Evolutionary conservation across 2,329 filamentous ascomycete genomes (phyloP).

Genomic region (Colletotrichum plurivorum): DNA sequence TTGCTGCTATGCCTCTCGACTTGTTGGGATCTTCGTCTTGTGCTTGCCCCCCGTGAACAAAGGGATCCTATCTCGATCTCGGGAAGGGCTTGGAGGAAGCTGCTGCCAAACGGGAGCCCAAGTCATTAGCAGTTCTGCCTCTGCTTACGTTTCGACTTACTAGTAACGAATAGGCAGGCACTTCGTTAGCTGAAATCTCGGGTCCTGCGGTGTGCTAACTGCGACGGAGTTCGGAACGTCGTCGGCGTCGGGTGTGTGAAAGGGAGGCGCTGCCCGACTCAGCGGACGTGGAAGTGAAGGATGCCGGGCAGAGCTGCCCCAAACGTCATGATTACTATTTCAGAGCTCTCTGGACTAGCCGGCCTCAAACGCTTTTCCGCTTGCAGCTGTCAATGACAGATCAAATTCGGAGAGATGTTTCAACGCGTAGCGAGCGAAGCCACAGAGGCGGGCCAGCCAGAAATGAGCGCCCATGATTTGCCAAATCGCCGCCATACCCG

Average conservation of each 20-base stretch:
- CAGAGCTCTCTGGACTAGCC: not conserved
- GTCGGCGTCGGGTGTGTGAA: not conserved
- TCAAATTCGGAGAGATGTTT: not conserved
- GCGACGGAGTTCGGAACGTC: not conserved
- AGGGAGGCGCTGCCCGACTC: not conserved
- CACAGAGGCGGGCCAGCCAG: not conserved
- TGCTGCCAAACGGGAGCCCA: not conserved
- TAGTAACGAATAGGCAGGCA: not conserved
- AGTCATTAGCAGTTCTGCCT: not conserved
- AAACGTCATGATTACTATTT: constrained; percentile 23
- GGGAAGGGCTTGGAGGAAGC: not conserved
- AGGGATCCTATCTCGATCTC: not conserved
- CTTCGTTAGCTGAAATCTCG: not conserved
- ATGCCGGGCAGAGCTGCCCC: not conserved
- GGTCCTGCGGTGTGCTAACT: not conserved
- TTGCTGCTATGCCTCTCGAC: too few relatives aligned
- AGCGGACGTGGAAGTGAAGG: not conserved
- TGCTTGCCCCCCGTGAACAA: not conserved
- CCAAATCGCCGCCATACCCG: constrained; percentile 11
- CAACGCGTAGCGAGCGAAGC: constrained; percentile 1
- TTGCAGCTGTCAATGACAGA: constrained; percentile 26
- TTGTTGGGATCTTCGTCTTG: too few relatives aligned
- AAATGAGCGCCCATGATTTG: not conserved
- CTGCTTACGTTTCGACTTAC: not conserved
- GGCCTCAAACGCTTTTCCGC: constrained; percentile 4